These are phyloP conservation scores for Apiotrichum veenhuisii DNA, from an alignment of 1,284 basidiomycete genomes.

Conservation along the genomic window DNA sequence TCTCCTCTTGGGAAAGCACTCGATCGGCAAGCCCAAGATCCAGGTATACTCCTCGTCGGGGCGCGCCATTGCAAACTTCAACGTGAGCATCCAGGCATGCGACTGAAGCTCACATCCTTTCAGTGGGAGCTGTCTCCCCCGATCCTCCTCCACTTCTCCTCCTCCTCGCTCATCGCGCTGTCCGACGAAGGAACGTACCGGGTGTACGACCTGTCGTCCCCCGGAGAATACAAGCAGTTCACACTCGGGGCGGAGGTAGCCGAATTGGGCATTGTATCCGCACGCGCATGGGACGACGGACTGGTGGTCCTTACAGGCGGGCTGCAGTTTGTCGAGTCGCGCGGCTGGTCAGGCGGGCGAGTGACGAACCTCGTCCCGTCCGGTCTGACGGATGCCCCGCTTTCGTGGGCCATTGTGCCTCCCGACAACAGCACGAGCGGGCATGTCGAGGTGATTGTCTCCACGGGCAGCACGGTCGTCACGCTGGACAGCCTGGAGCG, in stretches of 20 bases:
- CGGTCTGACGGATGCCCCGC: slow-evolving; percentile 68
- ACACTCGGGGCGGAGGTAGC: slow-evolving; percentile 79
- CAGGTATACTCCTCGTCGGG: slow-evolving; percentile 54
- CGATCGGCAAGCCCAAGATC: slow-evolving; percentile 63
- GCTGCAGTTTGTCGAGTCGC: slow-evolving; percentile 74
- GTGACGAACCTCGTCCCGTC: slow-evolving; percentile 64
- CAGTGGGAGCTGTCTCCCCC: slow-evolving; percentile 45
- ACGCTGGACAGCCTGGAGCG: slow-evolving; percentile 80
- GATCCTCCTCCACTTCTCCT: slow-evolving; percentile 37
- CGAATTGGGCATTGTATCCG: slow-evolving; percentile 81
- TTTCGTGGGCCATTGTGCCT: slow-evolving; percentile 78
- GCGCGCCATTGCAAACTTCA: slow-evolving; percentile 49
- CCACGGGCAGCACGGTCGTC: slow-evolving; percentile 68
- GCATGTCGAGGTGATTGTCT: slow-evolving; percentile 79
- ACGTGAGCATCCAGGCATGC: slow-evolving; percentile 19
- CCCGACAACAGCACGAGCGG: slow-evolving; percentile 79
- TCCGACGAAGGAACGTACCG: slow-evolving; percentile 91
- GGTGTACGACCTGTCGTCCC: slow-evolving; percentile 70
- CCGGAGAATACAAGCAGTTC: slow-evolving; percentile 76
- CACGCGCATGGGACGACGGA: slow-evolving; percentile 77
- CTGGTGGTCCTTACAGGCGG: slow-evolving; percentile 79
- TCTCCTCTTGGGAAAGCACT: slow-evolving; percentile 65
- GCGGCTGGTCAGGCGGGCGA: slow-evolving; percentile 71
- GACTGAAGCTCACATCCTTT: slow-evolving; percentile 11
- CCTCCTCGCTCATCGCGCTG: slow-evolving; percentile 73